These are phyloP conservation scores for Musa schizocarpa DNA, from an alignment of 176 grass and related monocot genomes.

Conservation along the genomic window DNA sequence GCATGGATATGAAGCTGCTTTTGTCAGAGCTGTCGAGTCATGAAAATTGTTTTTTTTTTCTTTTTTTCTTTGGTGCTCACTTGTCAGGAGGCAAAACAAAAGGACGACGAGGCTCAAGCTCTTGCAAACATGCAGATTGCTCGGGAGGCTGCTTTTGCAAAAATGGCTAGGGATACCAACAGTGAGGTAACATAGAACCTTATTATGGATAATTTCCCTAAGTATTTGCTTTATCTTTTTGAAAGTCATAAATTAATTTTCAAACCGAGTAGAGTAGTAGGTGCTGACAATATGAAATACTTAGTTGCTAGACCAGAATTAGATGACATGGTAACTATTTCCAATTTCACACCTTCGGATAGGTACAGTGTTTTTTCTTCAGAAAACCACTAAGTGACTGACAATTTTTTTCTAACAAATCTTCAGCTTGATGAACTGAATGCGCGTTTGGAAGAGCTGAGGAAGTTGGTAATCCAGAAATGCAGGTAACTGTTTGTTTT, in stretches of 20 bases:
- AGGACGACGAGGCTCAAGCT: slow-evolving; percentile 50
- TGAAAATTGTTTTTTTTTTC: slow-evolving; percentile 16
- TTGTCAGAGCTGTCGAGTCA: neutral
- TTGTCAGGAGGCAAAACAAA: slow-evolving; percentile 70
- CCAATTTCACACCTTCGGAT: neutral
- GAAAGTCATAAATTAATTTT: too few relatives aligned
- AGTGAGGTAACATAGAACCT: slow-evolving; percentile 45
- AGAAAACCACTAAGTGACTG: slow-evolving; percentile 22
- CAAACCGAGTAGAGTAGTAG: too few relatives aligned
- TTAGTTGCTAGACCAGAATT: slow-evolving; percentile 1
- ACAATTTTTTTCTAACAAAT: slow-evolving; percentile 17
- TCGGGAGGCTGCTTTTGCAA: slow-evolving; percentile 48
- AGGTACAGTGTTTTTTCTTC: neutral
- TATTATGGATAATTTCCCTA: neutral
- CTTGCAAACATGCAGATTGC: slow-evolving; percentile 27
- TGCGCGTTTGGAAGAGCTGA: slow-evolving; percentile 52
- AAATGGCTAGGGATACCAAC: slow-evolving; percentile 71
- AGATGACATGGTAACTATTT: neutral
- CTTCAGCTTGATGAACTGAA: slow-evolving; percentile 70
- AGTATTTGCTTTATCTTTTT: neutral
- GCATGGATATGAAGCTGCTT: neutral
- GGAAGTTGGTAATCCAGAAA: slow-evolving; percentile 52
- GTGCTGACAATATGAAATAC: too few relatives aligned
- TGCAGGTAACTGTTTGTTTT: slow-evolving; percentile 50
- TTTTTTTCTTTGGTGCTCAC: neutral